phyloP scores from a whole-genome alignment of 768 basidiomycete species.

The Tephrocybe sp. region DNA sequence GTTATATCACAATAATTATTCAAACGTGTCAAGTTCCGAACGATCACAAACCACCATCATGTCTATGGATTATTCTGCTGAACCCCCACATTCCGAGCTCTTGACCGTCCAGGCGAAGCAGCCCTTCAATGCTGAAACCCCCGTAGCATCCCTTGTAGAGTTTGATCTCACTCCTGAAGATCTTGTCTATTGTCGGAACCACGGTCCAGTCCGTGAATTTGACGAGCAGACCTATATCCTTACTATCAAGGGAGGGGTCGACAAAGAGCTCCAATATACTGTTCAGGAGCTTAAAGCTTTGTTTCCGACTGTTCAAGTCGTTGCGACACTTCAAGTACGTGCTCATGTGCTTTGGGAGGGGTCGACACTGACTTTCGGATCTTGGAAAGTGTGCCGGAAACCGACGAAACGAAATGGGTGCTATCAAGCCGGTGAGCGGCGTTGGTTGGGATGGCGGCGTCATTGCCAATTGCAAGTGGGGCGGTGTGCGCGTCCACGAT shows the following conservation, averaged over 20 bases:
- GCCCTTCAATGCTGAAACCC: conserved; percentile 74
- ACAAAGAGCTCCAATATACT: conserved; percentile 30
- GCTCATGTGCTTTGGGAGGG: neutral
- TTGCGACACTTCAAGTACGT: conserved; percentile 56
- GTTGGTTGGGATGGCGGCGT: conserved; percentile 67
- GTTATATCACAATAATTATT: neutral
- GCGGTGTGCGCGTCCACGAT: conserved; percentile 56
- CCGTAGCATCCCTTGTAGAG: conserved; percentile 50
- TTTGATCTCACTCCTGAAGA: conserved; percentile 60
- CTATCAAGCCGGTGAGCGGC: conserved; percentile 53
- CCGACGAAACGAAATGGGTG: conserved; percentile 61
- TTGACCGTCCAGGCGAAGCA: conserved; percentile 41
- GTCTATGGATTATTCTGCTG: conserved; percentile 46
- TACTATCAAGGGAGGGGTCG: conserved; percentile 32
- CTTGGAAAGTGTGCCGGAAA: conserved; percentile 59
- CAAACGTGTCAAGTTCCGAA: conserved; percentile 12
- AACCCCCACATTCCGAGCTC: conserved; percentile 47
- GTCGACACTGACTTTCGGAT: neutral
- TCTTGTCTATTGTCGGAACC: conserved; percentile 71
- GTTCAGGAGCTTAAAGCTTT: conserved; percentile 35
- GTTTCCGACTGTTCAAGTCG: conserved; percentile 39
- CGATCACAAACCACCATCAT: conserved; percentile 27
- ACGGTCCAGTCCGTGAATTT: conserved; percentile 56
- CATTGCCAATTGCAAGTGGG: conserved; percentile 69
- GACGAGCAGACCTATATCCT: conserved; percentile 42